Evolutionary conservation across 2,329 filamentous ascomycete genomes (phyloP), one percentile per base, ranked within the genome.

Genomic region (Fusarium illudens): DNA sequence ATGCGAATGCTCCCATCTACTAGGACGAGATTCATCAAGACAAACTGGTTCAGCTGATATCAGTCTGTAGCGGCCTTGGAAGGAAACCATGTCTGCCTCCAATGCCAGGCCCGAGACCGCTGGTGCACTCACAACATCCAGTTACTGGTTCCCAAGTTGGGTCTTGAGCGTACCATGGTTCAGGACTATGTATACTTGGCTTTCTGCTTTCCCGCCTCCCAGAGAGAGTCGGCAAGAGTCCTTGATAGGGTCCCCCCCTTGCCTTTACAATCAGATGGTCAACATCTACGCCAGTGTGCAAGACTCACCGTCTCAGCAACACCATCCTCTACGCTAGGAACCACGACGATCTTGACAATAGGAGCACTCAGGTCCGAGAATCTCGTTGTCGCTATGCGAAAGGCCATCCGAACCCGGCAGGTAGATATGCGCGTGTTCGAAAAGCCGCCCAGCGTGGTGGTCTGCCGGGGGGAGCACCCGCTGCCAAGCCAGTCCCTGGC

Each of bases 21-120:
- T 1, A 87, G 78, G 0, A 87, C 84, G 1, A 88, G 70, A 20
- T 84, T 81, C 75, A 85, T 75, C 0, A 82, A 84, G 7, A 85
- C 60, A 33, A 87, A 81, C 52, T 88, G 82, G 64, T 89, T n/a
- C n/a, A n/a, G n/a, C 87, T 0, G 82, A 74, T 3, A 85, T 75
- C 3, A 89, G 80, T 1, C 86, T 86, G 61, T 87, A 76, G 29
- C 78, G 80, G 1, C 86, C 85, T 71, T 87, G 83, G 6, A 86
- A 86, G 80, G 76, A 80, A 81, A 30, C 87, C 86, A 72, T 87
- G 83, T 4, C 87, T 86, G 57, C 87, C 87, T 3, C 87, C 87
- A 0, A 89, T 81, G 0, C 78, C 84, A 0, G 84, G 85, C 0
- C 82, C 84, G 3, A 84, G 65, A 25, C 79, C 71, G 54, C 84